Conservation (phyloP, 2,329 filamentous ascomycete species). For the Colletotrichum lini region DNA sequence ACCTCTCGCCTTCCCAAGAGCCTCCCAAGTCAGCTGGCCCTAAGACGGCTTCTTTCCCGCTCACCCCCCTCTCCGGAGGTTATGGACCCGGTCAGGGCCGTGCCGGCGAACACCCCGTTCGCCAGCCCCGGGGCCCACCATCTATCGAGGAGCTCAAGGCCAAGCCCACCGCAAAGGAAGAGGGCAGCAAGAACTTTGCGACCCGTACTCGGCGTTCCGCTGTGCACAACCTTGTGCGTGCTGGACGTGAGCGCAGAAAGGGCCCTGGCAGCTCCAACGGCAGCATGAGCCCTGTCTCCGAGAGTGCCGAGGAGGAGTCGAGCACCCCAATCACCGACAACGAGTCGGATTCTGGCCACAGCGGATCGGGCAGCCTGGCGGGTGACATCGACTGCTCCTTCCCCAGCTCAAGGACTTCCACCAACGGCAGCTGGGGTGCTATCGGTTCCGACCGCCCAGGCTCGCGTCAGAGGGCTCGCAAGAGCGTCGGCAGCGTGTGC, state of each 20-base stretch:
- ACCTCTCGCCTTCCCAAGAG: constrained; percentile 59
- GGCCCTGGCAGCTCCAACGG: constrained; percentile 79
- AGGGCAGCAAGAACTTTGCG: constrained; percentile 98
- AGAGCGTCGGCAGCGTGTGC: constrained; percentile 75
- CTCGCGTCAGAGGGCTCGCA: constrained; percentile 76
- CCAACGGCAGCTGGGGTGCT: constrained; percentile 80
- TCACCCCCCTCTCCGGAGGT: constrained; percentile 84
- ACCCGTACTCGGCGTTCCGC: constrained; percentile 93
- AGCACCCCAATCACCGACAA: constrained; percentile 82
- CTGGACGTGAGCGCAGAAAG: constrained; percentile 89
- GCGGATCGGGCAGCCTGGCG: constrained; percentile 84
- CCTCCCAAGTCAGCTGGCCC: constrained; percentile 75
- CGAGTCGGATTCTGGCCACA: constrained; percentile 78
- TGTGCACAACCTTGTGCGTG: constrained; percentile 90
- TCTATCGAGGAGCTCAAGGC: constrained; percentile 90
- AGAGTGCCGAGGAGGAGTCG: constrained; percentile 74
- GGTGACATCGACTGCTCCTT: constrained; percentile 78
- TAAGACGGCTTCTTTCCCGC: constrained; percentile 84
- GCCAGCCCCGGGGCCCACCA: constrained; percentile 93
- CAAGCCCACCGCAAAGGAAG: constrained; percentile 92
- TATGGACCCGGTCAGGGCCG: constrained; percentile 95
- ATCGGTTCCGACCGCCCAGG: constrained; percentile 90
- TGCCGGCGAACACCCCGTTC: constrained; percentile 92
- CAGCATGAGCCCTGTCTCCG: constrained; percentile 91
- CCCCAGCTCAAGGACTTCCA: constrained; percentile 82